Conservation (phyloP, 2,329 filamentous ascomycete species). For the Epichloe sp. region DNA sequence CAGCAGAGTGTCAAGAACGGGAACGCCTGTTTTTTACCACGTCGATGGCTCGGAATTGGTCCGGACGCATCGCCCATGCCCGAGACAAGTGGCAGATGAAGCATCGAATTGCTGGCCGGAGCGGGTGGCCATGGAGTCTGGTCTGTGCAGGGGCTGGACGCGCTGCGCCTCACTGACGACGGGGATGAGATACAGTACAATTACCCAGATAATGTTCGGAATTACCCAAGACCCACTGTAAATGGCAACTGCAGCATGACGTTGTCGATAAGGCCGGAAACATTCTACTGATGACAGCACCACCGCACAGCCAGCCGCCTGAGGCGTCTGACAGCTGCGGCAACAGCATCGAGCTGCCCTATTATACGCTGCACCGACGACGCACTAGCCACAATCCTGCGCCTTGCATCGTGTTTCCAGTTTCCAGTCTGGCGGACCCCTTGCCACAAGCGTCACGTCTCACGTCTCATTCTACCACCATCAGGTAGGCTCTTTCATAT, state of each 20-base stretch:
- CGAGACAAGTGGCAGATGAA: too few relatives aligned
- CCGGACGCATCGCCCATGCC: neutral
- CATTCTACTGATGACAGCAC: too few relatives aligned
- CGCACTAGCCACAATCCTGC: neutral
- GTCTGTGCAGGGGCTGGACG: neutral
- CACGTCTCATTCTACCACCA: neutral
- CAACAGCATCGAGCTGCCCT: neutral
- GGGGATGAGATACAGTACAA: neutral
- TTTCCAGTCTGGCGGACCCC: neutral
- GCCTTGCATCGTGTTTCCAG: neutral
- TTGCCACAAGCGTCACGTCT: neutral
- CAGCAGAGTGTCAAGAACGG: too few relatives aligned
- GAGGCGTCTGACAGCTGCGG: too few relatives aligned
- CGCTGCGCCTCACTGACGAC: neutral
- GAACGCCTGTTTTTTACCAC: too few relatives aligned
- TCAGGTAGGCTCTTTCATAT: neutral
- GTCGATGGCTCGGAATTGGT: conserved; percentile 1
- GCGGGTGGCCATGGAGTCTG: neutral
- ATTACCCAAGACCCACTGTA: too few relatives aligned
- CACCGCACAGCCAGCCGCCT: too few relatives aligned
- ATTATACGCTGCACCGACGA: too few relatives aligned
- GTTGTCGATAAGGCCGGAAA: too few relatives aligned
- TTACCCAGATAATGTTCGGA: too few relatives aligned
- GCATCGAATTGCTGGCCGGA: neutral
- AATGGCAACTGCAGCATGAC: too few relatives aligned